These are phyloP conservation scores for Astraeus odoratus DNA, from an alignment of 768 basidiomycete species.

Conservation along the genomic window DNA sequence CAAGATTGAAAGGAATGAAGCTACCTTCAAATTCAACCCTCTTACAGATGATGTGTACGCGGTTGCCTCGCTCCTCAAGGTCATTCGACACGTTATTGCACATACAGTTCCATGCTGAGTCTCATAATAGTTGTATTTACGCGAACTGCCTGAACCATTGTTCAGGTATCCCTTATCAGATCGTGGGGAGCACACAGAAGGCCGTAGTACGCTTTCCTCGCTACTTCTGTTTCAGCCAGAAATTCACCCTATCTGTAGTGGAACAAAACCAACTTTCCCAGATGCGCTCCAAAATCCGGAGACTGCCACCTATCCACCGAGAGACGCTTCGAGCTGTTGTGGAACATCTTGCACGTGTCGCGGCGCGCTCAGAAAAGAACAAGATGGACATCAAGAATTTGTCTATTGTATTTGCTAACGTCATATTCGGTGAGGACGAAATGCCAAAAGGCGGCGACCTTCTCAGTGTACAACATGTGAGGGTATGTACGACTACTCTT, in stretches of 20 bases:
- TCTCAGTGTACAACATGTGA: constrained; percentile 64
- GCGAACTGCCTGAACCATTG: constrained; percentile 85
- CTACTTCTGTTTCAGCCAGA: neutral
- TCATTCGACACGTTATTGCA: constrained; percentile 17
- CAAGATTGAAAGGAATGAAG: constrained; percentile 81
- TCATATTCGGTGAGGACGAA: constrained; percentile 91
- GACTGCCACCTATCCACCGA: constrained; percentile 79
- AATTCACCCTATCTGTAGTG: constrained; percentile 33
- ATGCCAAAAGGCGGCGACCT: constrained; percentile 73
- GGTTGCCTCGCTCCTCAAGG: constrained; percentile 82
- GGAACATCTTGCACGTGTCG: constrained; percentile 76
- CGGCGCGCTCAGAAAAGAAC: constrained; percentile 60
- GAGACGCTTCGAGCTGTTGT: constrained; percentile 74
- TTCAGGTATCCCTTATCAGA: constrained; percentile 79
- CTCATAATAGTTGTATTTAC: constrained; percentile 58
- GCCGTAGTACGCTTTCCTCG: constrained; percentile 45
- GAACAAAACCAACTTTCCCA: constrained; percentile 68
- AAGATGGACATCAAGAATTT: constrained; percentile 95
- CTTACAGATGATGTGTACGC: constrained; percentile 74
- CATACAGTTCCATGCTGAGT: constrained; percentile 1
- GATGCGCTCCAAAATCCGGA: constrained; percentile 81
- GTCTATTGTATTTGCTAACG: constrained; percentile 83
- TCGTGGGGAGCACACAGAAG: constrained; percentile 73
- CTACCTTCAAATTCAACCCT: constrained; percentile 62
- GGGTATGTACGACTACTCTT: constrained; percentile 40